A percentile compares a stretch with the other conserved stretches of the same genome.
Conservation (phyloP, 768 basidiomycete species). For the Boletus rubroflammeus region DNA sequence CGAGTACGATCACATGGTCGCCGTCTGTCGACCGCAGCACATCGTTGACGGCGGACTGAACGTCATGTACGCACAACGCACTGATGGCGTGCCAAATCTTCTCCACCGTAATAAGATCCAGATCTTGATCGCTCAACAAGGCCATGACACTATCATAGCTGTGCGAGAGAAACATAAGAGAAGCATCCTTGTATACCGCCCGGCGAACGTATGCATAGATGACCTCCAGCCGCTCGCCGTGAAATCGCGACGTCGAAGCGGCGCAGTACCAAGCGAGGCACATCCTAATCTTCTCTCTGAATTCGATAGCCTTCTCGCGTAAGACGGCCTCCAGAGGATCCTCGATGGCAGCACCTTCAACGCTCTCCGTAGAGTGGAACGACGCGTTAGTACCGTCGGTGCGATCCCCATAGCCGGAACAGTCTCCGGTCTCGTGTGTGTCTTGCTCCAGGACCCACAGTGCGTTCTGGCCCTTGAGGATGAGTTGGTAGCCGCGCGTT, state of each 20-base stretch:
- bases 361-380: slow-evolving; percentile 9
- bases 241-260: slow-evolving; percentile 29
- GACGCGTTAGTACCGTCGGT: not conserved
- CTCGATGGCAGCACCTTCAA: slow-evolving; percentile 4
- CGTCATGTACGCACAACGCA: slow-evolving; percentile 27
- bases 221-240: slow-evolving; percentile 33
- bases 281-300: slow-evolving; percentile 33
- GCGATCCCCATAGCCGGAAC: slow-evolving; percentile 17
- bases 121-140: slow-evolving; percentile 28
- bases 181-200: slow-evolving; percentile 35
- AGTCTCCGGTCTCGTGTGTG: slow-evolving; percentile 17
- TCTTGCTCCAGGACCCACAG: slow-evolving; percentile 35
- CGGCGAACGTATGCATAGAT: slow-evolving; percentile 37
- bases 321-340: slow-evolving; percentile 36
- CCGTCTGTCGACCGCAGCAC: slow-evolving; percentile 29
- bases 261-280: slow-evolving; percentile 35
- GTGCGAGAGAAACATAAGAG: slow-evolving; percentile 37
- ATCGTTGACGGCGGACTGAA: slow-evolving; percentile 30
- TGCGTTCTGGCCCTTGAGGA: slow-evolving; percentile 34
- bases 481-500: slow-evolving; percentile 33
- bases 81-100: slow-evolving; percentile 34
- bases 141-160: slow-evolving; percentile 29
- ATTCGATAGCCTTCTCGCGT: slow-evolving; percentile 30
- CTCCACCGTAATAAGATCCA: slow-evolving; percentile 32
- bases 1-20: slow-evolving; percentile 31